Evolutionary conservation across 345 rosid genomes (phyloP), one percentile per base, ranked within the genome.

Genomic region (Laguncularia racemosa): DNA sequence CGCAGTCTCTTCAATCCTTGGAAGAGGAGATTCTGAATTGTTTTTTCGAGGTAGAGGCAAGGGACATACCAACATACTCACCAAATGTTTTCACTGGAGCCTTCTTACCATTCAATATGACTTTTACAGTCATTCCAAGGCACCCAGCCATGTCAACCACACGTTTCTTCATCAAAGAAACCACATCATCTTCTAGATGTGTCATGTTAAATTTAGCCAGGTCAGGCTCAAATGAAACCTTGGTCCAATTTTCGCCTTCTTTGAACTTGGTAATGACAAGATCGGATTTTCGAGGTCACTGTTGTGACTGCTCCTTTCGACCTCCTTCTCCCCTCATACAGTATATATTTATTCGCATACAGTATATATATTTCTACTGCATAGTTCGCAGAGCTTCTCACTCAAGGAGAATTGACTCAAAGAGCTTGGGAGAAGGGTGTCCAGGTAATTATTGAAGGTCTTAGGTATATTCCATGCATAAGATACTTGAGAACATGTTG

Each of bases 111-210:
- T 95, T 85, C 44, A 95, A 74, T 64, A 90, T 95, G 50, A 95
- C 95, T 64, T 85, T 88, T 48, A 93, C 97, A 20, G 84, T 63
- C 79, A 85, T 88, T 58, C 99, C 99, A 50, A 95, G 87, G 60
- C 97, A 90, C 8, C 99, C 99, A 67, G 96, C 96, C 70, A 95
- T 48, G 61, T 95, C 97, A 45, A 87, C 74, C 12, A 95, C 99
- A 46, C 96, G 63, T 75, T 95, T 89, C 49, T 71, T 95, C 96
- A 95, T 95, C 57, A 95, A 58, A 12, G 96, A 96, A 62, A 93
- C 86, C 66, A 82, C 99, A 64, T 93, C 99, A 3, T 84, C 89
- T 66, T 90, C 99, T 6, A 93, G 76, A 19, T 74, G 76, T 20
- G 73, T 71, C 97, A 90, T 93, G 64, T 68, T 80, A 58, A 93